These are phyloP conservation scores for Cryptosporidium andersoni DNA, from an alignment of 169 alveolate species.

Conservation along the genomic window DNA sequence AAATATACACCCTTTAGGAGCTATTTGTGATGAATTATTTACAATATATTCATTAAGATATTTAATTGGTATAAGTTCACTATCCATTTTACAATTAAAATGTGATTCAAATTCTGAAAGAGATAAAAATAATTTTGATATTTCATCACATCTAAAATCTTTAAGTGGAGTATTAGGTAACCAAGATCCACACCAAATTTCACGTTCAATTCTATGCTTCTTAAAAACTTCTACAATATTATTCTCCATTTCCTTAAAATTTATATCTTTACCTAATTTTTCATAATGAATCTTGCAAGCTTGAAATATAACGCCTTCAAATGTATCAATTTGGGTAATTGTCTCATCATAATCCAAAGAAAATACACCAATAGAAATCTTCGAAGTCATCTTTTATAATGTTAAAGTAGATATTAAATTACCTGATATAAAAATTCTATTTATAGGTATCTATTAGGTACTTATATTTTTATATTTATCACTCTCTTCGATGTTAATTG, in stretches of 20 bases:
- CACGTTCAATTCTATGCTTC: conserved; percentile 26
- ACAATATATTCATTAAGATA: conserved; percentile 21
- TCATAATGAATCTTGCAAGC: conserved; percentile 50
- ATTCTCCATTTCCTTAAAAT: conserved; percentile 6
- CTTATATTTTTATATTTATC: neutral
- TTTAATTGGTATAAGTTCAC: conserved; percentile 38
- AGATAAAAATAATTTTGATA: conserved; percentile 49
- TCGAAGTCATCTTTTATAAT: neutral
- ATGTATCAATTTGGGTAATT: conserved; percentile 52
- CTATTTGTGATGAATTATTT: conserved; percentile 12
- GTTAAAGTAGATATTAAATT: too few relatives aligned
- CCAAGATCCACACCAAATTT: conserved; percentile 52
- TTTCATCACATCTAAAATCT: conserved; percentile 22
- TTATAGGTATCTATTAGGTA: neutral
- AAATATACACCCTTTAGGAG: conserved; percentile 52
- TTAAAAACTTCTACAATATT: conserved; percentile 10
- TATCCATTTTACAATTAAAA: conserved; percentile 55
- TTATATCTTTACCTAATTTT: conserved; percentile 3
- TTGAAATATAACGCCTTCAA: conserved; percentile 22
- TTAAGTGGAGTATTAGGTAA: conserved; percentile 28
- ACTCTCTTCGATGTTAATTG: neutral
- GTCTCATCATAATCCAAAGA: conserved; percentile 57
- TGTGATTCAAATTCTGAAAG: conserved; percentile 56
- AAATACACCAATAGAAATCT: conserved; percentile 15
- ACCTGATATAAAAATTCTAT: neutral